Evolutionary conservation across 441 rosid species (phyloP).

Genomic region (Gossypium davidsonii): DNA sequence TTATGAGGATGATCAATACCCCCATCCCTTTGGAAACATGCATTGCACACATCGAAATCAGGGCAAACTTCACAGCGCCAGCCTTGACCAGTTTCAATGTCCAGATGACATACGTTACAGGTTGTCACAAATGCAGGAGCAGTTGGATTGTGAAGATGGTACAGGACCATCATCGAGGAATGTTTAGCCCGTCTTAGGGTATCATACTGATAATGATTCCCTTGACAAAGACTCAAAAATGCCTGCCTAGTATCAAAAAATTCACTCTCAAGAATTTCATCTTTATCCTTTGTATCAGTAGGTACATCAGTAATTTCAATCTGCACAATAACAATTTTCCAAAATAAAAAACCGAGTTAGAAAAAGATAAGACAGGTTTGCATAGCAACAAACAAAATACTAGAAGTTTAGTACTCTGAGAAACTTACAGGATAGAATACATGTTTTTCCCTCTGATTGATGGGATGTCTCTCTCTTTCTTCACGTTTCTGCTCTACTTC

Average conservation of each 20-base stretch:
- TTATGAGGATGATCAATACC: constrained; percentile 97
- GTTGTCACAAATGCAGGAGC: constrained; percentile 97
- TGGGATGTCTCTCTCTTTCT: constrained; percentile 91
- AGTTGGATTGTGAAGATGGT: constrained; percentile 99
- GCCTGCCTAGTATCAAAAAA: constrained; percentile 99
- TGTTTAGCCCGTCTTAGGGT: constrained; percentile 96
- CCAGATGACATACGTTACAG: constrained; percentile 82
- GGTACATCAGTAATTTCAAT: constrained; percentile 69
- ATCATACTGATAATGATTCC: constrained; percentile 97
- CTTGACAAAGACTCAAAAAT: constrained; percentile 98
- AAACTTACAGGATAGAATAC: constrained; percentile 59
- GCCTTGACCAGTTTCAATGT: constrained; percentile 98
- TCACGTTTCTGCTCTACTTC: constrained; percentile 86
- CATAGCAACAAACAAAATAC: constrained; percentile 1
- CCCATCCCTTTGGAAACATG: constrained; percentile 80
- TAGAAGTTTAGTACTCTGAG: constrained; percentile 8
- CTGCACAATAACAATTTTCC: constrained; percentile 36
- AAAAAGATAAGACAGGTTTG: neutral
- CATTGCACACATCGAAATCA: constrained; percentile 89
- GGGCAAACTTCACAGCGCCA: constrained; percentile 99
- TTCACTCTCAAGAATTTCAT: constrained; percentile 97
- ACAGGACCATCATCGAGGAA: constrained; percentile 99
- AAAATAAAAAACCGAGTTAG: neutral
- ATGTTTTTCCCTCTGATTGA: constrained; percentile 80
- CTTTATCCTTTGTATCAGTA: constrained; percentile 82